Conservation (phyloP, 768 basidiomycete genomes). For the Kwoniella newhampshirensis region DNA sequence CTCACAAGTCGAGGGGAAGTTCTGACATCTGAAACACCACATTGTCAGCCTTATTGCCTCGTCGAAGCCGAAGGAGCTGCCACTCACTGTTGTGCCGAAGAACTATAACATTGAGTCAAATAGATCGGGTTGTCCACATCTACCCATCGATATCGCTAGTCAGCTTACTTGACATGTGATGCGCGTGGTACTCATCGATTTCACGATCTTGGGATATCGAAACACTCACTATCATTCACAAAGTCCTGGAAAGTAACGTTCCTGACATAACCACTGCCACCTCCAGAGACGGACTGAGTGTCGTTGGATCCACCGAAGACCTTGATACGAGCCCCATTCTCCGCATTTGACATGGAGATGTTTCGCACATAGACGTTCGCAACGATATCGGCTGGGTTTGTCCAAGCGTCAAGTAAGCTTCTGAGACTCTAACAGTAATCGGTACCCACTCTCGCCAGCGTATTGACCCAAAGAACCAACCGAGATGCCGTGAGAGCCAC, state of each 20-base stretch:
- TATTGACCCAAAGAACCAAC: slow-evolving; percentile 64
- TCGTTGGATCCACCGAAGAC: slow-evolving; percentile 65
- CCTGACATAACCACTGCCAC: slow-evolving; percentile 57
- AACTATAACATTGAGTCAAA: slow-evolving; percentile 61
- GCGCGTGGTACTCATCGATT: too few species aligned
- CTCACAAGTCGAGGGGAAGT: slow-evolving; percentile 60
- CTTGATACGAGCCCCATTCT: slow-evolving; percentile 70
- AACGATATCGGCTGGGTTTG: slow-evolving; percentile 58
- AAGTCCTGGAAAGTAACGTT: slow-evolving; percentile 34
- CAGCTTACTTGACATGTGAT: not conserved
- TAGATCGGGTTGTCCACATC: slow-evolving; percentile 64
- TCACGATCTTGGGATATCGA: too few species aligned
- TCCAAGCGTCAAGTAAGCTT: not conserved
- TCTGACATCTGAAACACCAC: slow-evolving; percentile 22
- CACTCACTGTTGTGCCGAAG: slow-evolving; percentile 50
- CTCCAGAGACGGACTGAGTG: slow-evolving; percentile 60
- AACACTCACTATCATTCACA: slow-evolving; percentile 22
- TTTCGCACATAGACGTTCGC: slow-evolving; percentile 64
- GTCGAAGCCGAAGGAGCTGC: not conserved
- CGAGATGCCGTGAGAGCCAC: slow-evolving; percentile 62
- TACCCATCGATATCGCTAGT: not conserved
- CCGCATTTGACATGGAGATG: slow-evolving; percentile 63
- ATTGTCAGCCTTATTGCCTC: too few species aligned
- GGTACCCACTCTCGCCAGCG: slow-evolving; percentile 35
- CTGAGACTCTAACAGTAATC: not conserved